Percentiles rank a stretch among this genome's conserved stretches.
Evolutionary conservation across 2,329 filamentous ascomycete genomes (phyloP).

Genomic region (Gaeumannomyces sp.): DNA sequence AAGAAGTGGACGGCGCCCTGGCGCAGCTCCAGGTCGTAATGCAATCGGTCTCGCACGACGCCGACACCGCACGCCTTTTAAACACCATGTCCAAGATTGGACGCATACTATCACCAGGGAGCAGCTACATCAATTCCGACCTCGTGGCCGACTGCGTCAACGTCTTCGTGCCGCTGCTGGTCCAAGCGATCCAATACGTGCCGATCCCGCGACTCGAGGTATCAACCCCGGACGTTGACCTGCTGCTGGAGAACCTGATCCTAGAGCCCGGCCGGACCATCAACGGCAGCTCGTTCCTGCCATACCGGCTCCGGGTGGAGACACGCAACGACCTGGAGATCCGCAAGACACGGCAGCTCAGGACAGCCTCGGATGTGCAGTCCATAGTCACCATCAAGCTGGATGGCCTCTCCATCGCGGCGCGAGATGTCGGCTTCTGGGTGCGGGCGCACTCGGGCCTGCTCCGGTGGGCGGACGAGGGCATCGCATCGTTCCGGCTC

Average conservation of each 20-base stretch:
- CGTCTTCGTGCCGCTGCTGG: conserved; percentile 71
- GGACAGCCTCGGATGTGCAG: conserved; percentile 58
- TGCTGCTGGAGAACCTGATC: conserved; percentile 85
- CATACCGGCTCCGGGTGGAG: conserved; percentile 73
- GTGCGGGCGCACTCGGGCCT: conserved; percentile 71
- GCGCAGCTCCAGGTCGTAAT: conserved; percentile 63
- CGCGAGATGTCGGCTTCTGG: conserved; percentile 87
- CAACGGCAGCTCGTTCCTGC: conserved; percentile 83
- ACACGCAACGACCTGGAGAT: conserved; percentile 85
- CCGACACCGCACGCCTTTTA: conserved; percentile 63
- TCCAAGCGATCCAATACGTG: conserved; percentile 76
- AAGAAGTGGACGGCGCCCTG: conserved; percentile 68
- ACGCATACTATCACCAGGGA: conserved; percentile 60
- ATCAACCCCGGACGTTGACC: conserved; percentile 73
- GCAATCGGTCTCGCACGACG: conserved; percentile 62
- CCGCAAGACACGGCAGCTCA: conserved; percentile 61
- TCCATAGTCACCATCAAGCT: conserved; percentile 73
- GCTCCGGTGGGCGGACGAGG: conserved; percentile 70
- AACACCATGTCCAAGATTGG: conserved; percentile 62
- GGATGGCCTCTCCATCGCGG: conserved; percentile 75
- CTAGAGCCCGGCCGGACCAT: conserved; percentile 81
- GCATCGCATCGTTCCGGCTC: conserved; percentile 77
- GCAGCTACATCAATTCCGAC: conserved; percentile 60
- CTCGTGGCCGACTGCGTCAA: conserved; percentile 71
- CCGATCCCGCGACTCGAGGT: conserved; percentile 89